These are phyloP conservation scores for Paxillus involutus DNA, from an alignment of 768 basidiomycete genomes.

Conservation along the genomic window DNA sequence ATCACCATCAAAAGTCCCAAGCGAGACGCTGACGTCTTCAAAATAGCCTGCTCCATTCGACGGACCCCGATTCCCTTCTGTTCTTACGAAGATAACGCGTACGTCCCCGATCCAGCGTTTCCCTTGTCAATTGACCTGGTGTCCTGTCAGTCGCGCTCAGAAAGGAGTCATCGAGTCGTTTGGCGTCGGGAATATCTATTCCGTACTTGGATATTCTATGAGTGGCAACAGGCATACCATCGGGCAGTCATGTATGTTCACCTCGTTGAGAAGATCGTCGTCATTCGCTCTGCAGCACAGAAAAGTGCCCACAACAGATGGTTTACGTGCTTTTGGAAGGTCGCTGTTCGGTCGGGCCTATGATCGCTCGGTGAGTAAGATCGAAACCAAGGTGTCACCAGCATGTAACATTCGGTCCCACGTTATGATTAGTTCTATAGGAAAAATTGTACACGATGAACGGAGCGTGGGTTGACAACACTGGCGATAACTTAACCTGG, in stretches of 20 bases:
- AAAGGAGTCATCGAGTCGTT: too few species aligned
- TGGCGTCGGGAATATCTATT: too few species aligned
- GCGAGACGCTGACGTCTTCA: too few species aligned
- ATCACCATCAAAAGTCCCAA: slow-evolving; percentile 30
- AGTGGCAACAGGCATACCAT: too few species aligned
- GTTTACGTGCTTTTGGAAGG: slow-evolving; percentile 52
- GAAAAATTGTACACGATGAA: slow-evolving; percentile 37
- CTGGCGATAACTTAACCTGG: background rate
- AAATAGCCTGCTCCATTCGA: too few species aligned
- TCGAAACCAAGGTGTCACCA: background rate
- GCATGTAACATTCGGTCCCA: background rate
- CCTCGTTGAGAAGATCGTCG: slow-evolving; percentile 42
- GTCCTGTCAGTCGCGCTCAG: too few species aligned
- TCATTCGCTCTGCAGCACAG: slow-evolving; percentile 49
- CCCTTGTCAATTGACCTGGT: too few species aligned
- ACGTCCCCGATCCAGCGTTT: background rate
- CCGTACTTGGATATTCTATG: too few species aligned
- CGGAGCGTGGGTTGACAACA: slow-evolving; percentile 33
- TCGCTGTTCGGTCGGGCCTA: slow-evolving; percentile 57
- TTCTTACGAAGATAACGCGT: slow-evolving; percentile 32
- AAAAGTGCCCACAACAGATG: slow-evolving; percentile 52
- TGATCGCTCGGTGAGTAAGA: slow-evolving; percentile 44
- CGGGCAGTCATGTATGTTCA: slow-evolving; percentile 54
- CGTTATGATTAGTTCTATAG: slow-evolving; percentile 47
- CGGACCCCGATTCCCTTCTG: slow-evolving; percentile 30